Conservation (phyloP, 176 grass and related monocot species). For the Aegilops tauschii region DNA sequence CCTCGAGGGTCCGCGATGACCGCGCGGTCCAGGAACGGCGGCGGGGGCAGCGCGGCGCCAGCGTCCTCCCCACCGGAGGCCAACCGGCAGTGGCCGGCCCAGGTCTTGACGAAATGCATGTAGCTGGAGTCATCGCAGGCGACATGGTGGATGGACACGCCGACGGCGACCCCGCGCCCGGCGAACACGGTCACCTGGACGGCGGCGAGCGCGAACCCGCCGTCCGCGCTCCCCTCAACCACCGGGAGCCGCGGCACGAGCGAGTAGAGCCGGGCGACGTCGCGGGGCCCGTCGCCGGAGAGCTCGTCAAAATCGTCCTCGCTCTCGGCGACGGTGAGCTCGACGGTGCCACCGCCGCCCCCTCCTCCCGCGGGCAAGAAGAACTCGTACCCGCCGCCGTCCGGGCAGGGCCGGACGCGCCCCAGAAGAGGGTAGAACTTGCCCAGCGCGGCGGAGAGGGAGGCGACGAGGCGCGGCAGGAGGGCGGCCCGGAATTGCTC, state of each 20-base stretch:
- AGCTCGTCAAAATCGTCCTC: conserved; percentile 59
- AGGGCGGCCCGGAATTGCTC: conserved; percentile 44
- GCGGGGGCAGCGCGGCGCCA: neutral
- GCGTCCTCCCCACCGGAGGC: neutral
- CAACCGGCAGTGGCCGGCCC: conserved; percentile 44
- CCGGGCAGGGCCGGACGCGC: conserved; percentile 44
- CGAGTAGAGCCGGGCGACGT: conserved; percentile 45
- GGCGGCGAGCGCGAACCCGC: conserved; percentile 52
- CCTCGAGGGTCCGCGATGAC: conserved; percentile 56
- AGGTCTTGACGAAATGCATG: conserved; percentile 85
- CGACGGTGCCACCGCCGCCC: conserved; percentile 8
- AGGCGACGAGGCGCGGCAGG: conserved; percentile 53
- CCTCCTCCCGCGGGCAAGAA: conserved; percentile 14
- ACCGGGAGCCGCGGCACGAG: conserved; percentile 63
- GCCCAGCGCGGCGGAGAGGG: conserved; percentile 70
- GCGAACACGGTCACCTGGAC: conserved; percentile 82
- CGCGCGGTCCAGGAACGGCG: conserved; percentile 56
- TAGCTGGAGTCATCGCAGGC: conserved; percentile 93
- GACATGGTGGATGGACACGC: conserved; percentile 84
- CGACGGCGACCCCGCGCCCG: conserved; percentile 47
- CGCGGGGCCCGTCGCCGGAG: conserved; percentile 34
- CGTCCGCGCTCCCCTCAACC: conserved; percentile 15
- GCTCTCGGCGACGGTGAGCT: conserved; percentile 66
- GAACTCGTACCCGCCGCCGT: conserved; percentile 56
- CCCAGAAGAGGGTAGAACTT: conserved; percentile 74